Evolutionary conservation across 306 rosid species (phyloP).

Genomic region (Cucurbita argyrosperma): DNA sequence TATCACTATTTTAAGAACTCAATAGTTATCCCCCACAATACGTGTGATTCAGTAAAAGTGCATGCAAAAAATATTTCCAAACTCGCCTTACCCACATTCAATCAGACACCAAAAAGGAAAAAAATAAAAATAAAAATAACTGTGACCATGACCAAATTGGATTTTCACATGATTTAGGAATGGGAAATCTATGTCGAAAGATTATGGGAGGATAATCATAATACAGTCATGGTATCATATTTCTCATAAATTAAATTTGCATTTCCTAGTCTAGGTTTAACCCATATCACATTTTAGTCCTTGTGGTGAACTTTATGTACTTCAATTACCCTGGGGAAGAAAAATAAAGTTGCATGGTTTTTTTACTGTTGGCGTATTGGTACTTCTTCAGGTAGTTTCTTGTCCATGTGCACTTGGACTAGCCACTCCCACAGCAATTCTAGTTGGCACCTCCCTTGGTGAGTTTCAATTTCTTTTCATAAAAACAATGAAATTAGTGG

Average conservation of each 20-base stretch:
- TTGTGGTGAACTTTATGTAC: background rate
- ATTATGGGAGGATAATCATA: background rate
- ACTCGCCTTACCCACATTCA: background rate
- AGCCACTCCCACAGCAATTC: conserved; percentile 95
- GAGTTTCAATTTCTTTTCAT: conserved; percentile 5
- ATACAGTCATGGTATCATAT: background rate
- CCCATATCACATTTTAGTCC: background rate
- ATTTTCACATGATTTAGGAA: background rate
- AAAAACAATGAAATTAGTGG: background rate
- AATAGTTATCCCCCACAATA: background rate
- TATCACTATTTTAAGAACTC: background rate
- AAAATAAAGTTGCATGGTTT: background rate
- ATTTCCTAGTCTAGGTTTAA: background rate
- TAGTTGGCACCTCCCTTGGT: conserved; percentile 96
- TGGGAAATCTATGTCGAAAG: background rate
- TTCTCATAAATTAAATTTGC: background rate
- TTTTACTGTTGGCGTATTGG: background rate
- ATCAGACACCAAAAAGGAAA: background rate
- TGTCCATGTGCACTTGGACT: conserved; percentile 98
- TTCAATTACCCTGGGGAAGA: background rate
- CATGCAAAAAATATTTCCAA: background rate
- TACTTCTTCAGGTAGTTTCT: conserved; percentile 67
- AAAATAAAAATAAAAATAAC: background rate
- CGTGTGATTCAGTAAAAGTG: background rate
- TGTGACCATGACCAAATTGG: background rate